Evolutionary conservation across 179 eudicot species (phyloP).

Genomic region (Actinidia arguta): DNA sequence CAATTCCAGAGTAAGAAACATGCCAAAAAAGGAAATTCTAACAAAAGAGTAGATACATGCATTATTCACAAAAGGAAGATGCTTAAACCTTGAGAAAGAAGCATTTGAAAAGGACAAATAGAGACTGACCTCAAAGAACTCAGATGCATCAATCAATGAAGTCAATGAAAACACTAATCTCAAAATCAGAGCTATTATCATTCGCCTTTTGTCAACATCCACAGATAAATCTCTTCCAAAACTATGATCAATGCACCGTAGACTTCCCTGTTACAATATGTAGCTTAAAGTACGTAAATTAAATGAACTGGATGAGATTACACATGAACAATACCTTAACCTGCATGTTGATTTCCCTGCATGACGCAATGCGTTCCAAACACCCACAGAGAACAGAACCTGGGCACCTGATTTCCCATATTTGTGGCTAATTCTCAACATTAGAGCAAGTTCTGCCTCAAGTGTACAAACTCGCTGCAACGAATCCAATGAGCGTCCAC

Average conservation of each 20-base stretch:
- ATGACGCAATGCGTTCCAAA: conserved; percentile 78
- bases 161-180: conserved; percentile 87
- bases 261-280: conserved; percentile 57
- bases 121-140: conserved; percentile 78
- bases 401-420: conserved; percentile 93
- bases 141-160: conserved; percentile 85
- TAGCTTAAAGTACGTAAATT: conserved; percentile 14
- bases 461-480: conserved; percentile 88
- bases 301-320: conserved; percentile 10
- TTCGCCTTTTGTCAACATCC: conserved; percentile 63
- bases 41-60: background rate
- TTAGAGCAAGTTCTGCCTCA: conserved; percentile 90
- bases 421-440: conserved; percentile 82
- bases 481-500: conserved; percentile 72
- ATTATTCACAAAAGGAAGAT: background rate
- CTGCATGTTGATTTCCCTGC: conserved; percentile 79
- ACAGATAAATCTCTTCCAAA: conserved; percentile 52
- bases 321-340: conserved; percentile 58
- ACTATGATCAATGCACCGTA: conserved; percentile 55
- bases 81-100: conserved; percentile 1
- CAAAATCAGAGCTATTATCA: conserved; percentile 78
- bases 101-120: background rate
- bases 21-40: background rate
- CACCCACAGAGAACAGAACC: conserved; percentile 84
- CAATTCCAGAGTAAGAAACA: background rate